Evolutionary conservation across 495 filamentous ascomycete species (phyloP).

Genomic region (Lindgomyces ingoldianus): DNA sequence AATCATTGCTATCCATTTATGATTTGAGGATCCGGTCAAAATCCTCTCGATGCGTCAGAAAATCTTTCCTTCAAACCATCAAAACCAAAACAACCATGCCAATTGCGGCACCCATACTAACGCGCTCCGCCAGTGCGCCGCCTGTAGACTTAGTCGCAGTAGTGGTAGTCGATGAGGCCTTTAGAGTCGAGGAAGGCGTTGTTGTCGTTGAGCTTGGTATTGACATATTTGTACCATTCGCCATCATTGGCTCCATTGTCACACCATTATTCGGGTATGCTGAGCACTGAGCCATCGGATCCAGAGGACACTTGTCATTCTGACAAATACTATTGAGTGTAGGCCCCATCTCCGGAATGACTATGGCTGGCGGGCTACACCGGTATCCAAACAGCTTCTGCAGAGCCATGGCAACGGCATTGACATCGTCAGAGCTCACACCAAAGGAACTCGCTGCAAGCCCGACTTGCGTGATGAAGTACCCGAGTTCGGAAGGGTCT

Average conservation of each 20-base stretch:
- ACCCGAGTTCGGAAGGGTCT: constrained; percentile 50
- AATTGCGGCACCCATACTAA: neutral
- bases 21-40: too few relatives aligned
- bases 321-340: constrained; percentile 53
- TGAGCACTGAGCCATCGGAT: constrained; percentile 40
- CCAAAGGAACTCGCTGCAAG: constrained; percentile 55
- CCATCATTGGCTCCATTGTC: constrained; percentile 1
- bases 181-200: neutral
- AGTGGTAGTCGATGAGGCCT: neutral
- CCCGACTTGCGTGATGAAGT: constrained; percentile 58
- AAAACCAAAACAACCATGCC: constrained; percentile 4
- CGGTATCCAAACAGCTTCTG: constrained; percentile 49
- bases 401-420: constrained; percentile 47
- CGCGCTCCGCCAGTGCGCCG: neutral
- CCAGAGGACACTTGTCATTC: constrained; percentile 46
- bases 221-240: constrained; percentile 10
- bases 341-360: constrained; percentile 39
- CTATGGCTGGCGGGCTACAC: constrained; percentile 46
- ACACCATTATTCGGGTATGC: constrained; percentile 28
- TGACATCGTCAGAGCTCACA: constrained; percentile 49
- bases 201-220: neutral
- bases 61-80: too few relatives aligned
- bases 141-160: neutral
- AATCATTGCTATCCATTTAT: too few relatives aligned
- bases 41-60: too few relatives aligned